Evolutionary conservation across 805 yeast species (phyloP).

Genomic region (Blastobotrys peoriensis): DNA sequence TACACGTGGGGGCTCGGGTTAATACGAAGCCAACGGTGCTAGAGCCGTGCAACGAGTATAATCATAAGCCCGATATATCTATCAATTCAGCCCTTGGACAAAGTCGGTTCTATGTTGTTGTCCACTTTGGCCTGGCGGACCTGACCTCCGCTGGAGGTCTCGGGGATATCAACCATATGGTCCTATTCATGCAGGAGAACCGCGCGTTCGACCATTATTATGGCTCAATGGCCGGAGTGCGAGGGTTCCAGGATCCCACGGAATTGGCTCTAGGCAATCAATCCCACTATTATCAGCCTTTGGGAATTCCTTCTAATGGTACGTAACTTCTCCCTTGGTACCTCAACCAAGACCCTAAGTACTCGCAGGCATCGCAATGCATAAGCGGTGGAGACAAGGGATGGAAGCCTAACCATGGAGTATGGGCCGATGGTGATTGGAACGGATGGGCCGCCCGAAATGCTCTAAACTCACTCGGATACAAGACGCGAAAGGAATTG

Average conservation of each 20-base stretch:
- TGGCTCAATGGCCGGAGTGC: slow-evolving; percentile 24
- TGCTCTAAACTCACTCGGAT: slow-evolving; percentile 20
- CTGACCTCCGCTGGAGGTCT: slow-evolving; percentile 7
- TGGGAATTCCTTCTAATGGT: slow-evolving; percentile 8
- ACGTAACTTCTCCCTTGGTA: slow-evolving; percentile 20
- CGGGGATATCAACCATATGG: slow-evolving; percentile 15
- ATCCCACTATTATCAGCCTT: slow-evolving; percentile 19
- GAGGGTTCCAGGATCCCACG: slow-evolving; percentile 24
- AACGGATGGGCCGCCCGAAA: slow-evolving; percentile 23
- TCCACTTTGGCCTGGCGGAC: too few relatives aligned
- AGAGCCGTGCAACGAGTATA: too few relatives aligned
- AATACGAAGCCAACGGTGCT: too few relatives aligned
- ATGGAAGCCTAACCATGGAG: slow-evolving; percentile 22
- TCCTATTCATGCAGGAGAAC: slow-evolving; percentile 24
- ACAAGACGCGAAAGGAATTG: slow-evolving; percentile 16
- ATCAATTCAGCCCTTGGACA: too few relatives aligned
- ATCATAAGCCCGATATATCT: too few relatives aligned
- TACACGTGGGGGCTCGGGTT: too few relatives aligned
- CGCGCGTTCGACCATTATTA: slow-evolving; percentile 24
- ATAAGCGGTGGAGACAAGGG: slow-evolving; percentile 22
- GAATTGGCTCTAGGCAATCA: slow-evolving; percentile 7
- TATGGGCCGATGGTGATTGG: slow-evolving; percentile 21
- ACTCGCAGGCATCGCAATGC: slow-evolving; percentile 20
- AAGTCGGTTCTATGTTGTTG: too few relatives aligned
- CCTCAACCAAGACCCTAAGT: slow-evolving; percentile 14